Conservation (phyloP, 169 alveolate species). For the Cryptosporidium xiaoi region DNA sequence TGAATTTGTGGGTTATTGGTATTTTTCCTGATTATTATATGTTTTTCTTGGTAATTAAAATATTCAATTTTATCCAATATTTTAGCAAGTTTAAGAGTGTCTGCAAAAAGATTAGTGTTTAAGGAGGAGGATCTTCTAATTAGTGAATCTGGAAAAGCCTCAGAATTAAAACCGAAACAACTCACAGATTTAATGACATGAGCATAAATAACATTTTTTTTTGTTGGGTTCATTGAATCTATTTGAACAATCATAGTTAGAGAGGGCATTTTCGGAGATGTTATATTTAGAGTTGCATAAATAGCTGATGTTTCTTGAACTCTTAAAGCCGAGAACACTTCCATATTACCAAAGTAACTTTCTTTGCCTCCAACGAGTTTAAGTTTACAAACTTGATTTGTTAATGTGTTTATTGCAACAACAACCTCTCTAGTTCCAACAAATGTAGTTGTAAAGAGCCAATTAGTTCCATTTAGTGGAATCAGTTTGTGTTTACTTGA, state of each 20-base stretch:
- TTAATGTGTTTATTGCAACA: constrained; percentile 33
- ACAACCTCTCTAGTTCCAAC: not conserved
- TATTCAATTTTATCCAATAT: constrained; percentile 2
- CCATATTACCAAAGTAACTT: constrained; percentile 6
- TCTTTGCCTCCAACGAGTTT: constrained; percentile 4
- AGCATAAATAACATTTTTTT: constrained; percentile 29
- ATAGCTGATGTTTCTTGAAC: not conserved
- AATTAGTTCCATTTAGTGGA: constrained; percentile 32
- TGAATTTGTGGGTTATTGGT: not conserved
- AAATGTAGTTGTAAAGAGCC: constrained; percentile 53
- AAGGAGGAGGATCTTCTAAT: not conserved
- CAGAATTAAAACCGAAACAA: constrained; percentile 22
- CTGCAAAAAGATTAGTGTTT: not conserved
- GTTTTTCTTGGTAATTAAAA: constrained; percentile 31
- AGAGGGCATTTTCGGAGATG: constrained; percentile 71
- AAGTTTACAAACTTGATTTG: constrained; percentile 42
- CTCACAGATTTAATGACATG: constrained; percentile 44
- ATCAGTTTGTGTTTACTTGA: not conserved
- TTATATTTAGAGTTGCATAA: constrained; percentile 2
- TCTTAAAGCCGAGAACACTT: not conserved
- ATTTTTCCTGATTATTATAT: constrained; percentile 10
- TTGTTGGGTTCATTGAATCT: constrained; percentile 13
- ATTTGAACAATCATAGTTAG: constrained; percentile 46
- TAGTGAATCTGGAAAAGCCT: constrained; percentile 23
- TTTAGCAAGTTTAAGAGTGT: constrained; percentile 14